Conservation (phyloP, 352 stramenopile species). For the Phytopythium litorale region DNA sequence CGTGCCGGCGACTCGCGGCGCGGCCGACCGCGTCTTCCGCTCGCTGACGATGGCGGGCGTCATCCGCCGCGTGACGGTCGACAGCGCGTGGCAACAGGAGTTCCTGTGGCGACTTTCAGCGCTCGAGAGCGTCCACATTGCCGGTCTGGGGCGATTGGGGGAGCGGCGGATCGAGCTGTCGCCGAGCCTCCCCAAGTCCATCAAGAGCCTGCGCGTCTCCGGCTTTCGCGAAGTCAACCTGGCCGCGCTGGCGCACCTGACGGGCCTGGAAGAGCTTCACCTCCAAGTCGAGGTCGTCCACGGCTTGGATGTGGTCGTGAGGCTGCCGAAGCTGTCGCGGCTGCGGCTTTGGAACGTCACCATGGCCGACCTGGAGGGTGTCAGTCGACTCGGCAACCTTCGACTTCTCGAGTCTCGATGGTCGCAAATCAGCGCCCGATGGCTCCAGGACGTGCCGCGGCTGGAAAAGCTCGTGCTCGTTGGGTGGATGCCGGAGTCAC, state of each 20-base stretch:
- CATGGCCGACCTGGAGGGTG: not conserved
- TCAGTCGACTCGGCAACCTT: not conserved
- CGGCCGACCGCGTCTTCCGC: not conserved
- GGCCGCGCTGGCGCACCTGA: not conserved
- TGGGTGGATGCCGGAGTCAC: not conserved
- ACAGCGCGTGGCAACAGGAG: slow-evolving; percentile 4
- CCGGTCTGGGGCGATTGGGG: not conserved
- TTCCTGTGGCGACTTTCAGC: not conserved
- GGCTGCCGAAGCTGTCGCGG: not conserved
- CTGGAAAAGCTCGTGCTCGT: slow-evolving; percentile 4
- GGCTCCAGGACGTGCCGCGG: not conserved
- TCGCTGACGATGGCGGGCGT: not conserved
- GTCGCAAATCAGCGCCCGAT: not conserved
- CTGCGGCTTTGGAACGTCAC: not conserved
- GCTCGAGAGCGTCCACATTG: slow-evolving; percentile 4
- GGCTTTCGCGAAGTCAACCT: not conserved
- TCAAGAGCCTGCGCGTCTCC: not conserved
- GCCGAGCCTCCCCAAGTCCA: not conserved
- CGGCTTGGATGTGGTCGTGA: not conserved
- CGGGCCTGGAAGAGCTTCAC: not conserved
- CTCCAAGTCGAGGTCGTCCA: slow-evolving; percentile 1
- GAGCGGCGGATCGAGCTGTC: not conserved
- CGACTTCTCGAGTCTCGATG: slow-evolving; percentile 1
- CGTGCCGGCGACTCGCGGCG: not conserved
- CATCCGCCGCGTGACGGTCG: not conserved